Conservation (phyloP, 805 yeast genomes). For the Grigorovia transvaalensis region DNA sequence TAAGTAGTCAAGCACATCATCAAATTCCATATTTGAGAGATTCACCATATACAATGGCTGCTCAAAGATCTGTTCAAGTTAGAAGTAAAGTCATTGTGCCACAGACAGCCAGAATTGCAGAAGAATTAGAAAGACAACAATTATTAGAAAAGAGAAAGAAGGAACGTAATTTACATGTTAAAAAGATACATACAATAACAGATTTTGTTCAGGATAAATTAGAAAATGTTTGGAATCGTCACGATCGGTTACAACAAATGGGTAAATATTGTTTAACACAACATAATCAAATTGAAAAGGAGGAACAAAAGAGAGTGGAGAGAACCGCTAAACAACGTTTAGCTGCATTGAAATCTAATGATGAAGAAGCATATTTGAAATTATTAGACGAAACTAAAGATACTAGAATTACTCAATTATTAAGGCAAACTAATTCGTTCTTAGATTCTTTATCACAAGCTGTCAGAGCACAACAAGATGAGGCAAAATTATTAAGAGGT, state of each 20-base stretch:
- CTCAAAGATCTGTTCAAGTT: conserved; percentile 57
- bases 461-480: conserved; percentile 62
- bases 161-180: conserved; percentile 41
- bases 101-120: conserved; percentile 66
- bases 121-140: conserved; percentile 65
- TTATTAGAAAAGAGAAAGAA: conserved; percentile 45
- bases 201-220: conserved; percentile 25
- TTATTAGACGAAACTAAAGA: conserved; percentile 79
- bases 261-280: conserved; percentile 20
- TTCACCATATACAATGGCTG: conserved; percentile 49
- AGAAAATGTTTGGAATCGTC: conserved; percentile 13
- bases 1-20: conserved; percentile 48
- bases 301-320: conserved; percentile 64
- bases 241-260: conserved; percentile 24
- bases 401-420: conserved; percentile 73
- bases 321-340: conserved; percentile 80
- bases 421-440: conserved; percentile 69
- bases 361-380: conserved; percentile 79
- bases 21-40: conserved; percentile 40
- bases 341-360: conserved; percentile 77
- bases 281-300: conserved; percentile 45
- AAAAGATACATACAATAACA: conserved; percentile 35
- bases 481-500: conserved; percentile 24
- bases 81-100: conserved; percentile 61
- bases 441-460: conserved; percentile 72